Percentiles rank a stretch among this genome's conserved stretches.
Conservation (phyloP, 768 basidiomycete species). For the Russula dissimulans region DNA sequence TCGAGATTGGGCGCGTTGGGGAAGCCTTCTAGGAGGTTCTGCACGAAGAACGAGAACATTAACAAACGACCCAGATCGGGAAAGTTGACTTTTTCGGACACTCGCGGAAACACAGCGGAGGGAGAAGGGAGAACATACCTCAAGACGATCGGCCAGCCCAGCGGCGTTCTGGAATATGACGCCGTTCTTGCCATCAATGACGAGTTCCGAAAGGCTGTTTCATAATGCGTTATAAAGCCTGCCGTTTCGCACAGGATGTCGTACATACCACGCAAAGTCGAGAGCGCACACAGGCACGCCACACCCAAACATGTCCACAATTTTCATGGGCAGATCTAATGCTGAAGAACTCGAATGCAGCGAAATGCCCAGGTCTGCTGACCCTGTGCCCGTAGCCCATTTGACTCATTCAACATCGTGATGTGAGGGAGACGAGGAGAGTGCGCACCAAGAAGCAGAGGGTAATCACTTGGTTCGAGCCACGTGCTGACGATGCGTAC, state of each 20-base stretch:
- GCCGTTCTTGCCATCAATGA: slow-evolving; percentile 79
- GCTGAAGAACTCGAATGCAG: slow-evolving; percentile 87
- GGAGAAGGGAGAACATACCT: slow-evolving; percentile 35
- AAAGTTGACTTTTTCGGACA: background rate
- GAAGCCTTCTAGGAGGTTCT: slow-evolving; percentile 17
- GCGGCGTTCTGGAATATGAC: slow-evolving; percentile 58
- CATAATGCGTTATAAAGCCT: background rate
- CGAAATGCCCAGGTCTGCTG: slow-evolving; percentile 86
- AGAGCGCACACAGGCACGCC: slow-evolving; percentile 89
- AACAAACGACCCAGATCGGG: background rate
- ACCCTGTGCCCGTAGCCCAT: slow-evolving; percentile 38
- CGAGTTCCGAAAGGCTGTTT: slow-evolving; percentile 73
- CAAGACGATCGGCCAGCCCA: slow-evolving; percentile 64
- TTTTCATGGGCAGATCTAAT: slow-evolving; percentile 95
- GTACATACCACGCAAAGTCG: slow-evolving; percentile 70
- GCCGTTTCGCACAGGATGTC: background rate
- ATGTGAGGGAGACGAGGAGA: background rate
- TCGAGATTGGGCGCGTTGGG: slow-evolving; percentile 8
- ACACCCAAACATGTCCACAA: slow-evolving; percentile 99
- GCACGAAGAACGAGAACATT: background rate
- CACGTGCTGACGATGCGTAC: slow-evolving; percentile 77
- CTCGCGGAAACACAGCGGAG: background rate
- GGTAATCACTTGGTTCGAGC: slow-evolving; percentile 88
- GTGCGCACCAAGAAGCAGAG: slow-evolving; percentile 60
- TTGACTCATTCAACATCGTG: background rate